These are phyloP conservation scores for Penicillium soppii DNA, from an alignment of 495 filamentous ascomycete genomes.

Conservation along the genomic window DNA sequence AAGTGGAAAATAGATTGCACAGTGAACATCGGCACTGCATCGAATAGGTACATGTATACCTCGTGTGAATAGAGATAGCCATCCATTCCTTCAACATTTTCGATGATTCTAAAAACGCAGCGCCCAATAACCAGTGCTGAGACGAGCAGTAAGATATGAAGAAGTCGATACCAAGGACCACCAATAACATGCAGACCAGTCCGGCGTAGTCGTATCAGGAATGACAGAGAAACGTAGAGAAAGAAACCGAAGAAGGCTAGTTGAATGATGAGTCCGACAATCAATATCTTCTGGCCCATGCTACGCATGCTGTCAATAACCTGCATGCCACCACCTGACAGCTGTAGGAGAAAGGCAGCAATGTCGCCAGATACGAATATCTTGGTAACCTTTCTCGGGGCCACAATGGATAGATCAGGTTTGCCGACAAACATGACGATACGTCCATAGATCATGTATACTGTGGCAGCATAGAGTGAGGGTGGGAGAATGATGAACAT, in stretches of 20 bases:
- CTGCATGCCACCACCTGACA: conserved; percentile 12
- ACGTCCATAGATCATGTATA: background rate
- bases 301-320: background rate
- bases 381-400: background rate
- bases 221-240: no score
- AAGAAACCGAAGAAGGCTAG: conserved; percentile 36
- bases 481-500: background rate
- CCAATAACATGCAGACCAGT: no score
- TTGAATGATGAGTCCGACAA: conserved; percentile 36
- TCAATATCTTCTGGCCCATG: conserved; percentile 20
- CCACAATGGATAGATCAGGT: background rate
- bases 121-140: no score
- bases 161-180: no score
- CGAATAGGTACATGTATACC: conserved; percentile 26
- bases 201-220: no score
- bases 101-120: no score
- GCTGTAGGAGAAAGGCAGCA: background rate
- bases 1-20: conserved; percentile 23
- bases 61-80: conserved; percentile 25
- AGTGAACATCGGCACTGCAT: conserved; percentile 25
- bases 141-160: conserved; percentile 13
- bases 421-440: background rate
- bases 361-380: background rate
- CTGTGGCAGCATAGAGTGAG: background rate
- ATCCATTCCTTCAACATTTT: conserved; percentile 2